Conservation (phyloP, 1,284 basidiomycete species). For the Malassezia obtusa region DNA sequence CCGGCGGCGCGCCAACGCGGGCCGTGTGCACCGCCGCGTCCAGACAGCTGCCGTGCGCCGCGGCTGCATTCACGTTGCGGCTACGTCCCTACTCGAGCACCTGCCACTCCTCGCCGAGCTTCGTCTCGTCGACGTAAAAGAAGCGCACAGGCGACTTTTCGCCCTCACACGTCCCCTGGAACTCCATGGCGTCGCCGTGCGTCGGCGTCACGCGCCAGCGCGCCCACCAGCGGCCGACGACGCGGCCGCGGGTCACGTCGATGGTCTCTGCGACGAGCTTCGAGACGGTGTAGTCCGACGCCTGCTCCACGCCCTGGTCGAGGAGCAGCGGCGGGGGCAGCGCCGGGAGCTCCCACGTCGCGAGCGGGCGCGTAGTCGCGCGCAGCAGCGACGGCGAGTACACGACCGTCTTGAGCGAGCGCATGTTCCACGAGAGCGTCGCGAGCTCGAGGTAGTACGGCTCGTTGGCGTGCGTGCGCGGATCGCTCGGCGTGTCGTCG, state of each 20-base stretch:
- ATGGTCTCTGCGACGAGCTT: conserved; percentile 35
- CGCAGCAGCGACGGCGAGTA: conserved; percentile 66
- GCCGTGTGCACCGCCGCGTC: no score
- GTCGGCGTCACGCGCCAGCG: conserved; percentile 59
- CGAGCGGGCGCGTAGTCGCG: conserved; percentile 62
- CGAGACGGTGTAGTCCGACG: conserved; percentile 16
- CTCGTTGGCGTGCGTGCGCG: conserved; percentile 9
- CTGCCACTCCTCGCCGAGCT: conserved; percentile 52
- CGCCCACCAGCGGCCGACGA: conserved; percentile 68
- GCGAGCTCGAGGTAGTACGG: conserved; percentile 56
- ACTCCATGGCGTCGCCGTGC: conserved; percentile 54
- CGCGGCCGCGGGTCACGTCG: conserved; percentile 53
- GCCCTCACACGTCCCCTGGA: conserved; percentile 18
- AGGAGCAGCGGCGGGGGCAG: conserved; percentile 16
- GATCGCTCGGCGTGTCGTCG: conserved; percentile 16
- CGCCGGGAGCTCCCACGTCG: conserved; percentile 55
- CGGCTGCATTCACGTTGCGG: neutral
- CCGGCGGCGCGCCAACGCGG: no score
- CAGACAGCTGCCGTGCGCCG: no score
- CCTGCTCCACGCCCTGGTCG: neutral
- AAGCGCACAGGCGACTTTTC: conserved; percentile 52
- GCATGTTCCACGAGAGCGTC: conserved; percentile 59
- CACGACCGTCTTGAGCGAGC: conserved; percentile 58
- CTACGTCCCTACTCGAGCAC: conserved; percentile 22
- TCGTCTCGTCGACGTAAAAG: conserved; percentile 75